Percentiles rank a stretch among this genome's conserved stretches.
phyloP scores from a whole-genome alignment of 495 filamentous ascomycete species.

The Aspergillus saccharolyticus region DNA sequence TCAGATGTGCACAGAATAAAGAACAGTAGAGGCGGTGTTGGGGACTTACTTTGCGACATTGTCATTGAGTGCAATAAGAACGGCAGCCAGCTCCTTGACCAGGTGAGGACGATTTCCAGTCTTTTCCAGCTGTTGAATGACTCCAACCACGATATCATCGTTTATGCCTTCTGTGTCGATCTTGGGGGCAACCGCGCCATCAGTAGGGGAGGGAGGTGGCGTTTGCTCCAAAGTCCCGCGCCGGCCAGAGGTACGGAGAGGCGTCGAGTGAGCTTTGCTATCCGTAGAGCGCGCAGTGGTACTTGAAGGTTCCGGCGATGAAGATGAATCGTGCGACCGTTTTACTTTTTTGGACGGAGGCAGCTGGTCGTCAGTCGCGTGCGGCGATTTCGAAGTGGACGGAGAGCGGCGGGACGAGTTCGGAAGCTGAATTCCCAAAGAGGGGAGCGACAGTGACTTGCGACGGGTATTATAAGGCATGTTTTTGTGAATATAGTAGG shows the following conservation, averaged over 20 bases:
- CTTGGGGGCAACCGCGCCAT: constrained; percentile 48
- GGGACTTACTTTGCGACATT: constrained; percentile 82
- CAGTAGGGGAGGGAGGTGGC: constrained; percentile 78
- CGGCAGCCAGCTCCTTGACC: constrained; percentile 85
- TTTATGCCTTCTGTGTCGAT: constrained; percentile 86
- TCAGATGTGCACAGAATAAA: constrained; percentile 25
- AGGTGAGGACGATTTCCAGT: constrained; percentile 91
- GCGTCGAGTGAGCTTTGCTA: constrained; percentile 30
- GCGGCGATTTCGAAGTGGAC: constrained; percentile 49
- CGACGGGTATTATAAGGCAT: constrained; percentile 98
- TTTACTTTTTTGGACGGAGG: constrained; percentile 82
- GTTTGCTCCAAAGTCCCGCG: constrained; percentile 62
- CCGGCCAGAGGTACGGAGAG: constrained; percentile 42
- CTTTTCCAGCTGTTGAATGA: constrained; percentile 85
- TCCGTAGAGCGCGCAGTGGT: constrained; percentile 29
- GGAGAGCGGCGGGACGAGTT: constrained; percentile 69
- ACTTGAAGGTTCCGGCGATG: constrained; percentile 47
- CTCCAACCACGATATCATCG: constrained; percentile 90
- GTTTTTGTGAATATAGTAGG: constrained; percentile 22
- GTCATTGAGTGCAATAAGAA: constrained; percentile 69
- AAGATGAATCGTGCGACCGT: constrained; percentile 63
- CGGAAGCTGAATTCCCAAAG: constrained; percentile 88
- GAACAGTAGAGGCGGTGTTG: neutral
- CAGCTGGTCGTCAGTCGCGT: constrained; percentile 48
- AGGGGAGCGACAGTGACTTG: constrained; percentile 91